Conservation (phyloP, 1,284 basidiomycete genomes). For the Neonothopanus nambi region DNA sequence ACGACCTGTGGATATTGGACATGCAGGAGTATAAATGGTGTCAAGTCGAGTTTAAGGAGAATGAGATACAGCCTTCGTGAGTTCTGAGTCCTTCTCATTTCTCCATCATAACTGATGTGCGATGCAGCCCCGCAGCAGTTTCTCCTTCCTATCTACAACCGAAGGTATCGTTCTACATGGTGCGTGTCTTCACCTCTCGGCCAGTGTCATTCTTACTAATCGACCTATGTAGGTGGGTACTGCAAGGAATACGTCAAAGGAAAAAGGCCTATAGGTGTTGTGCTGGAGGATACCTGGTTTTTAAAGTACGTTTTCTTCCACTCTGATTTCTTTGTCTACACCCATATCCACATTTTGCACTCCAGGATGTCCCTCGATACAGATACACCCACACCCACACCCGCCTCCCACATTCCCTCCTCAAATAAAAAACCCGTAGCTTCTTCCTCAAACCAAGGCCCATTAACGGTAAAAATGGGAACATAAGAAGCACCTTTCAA, state of each 20-base stretch:
- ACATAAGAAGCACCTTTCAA: constrained; percentile 69
- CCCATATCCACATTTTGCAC: no score
- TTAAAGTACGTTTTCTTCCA: constrained; percentile 53
- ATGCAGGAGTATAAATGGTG: constrained; percentile 88
- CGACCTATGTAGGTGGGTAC: constrained; percentile 85
- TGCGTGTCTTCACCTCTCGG: constrained; percentile 29
- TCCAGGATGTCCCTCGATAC: constrained; percentile 40
- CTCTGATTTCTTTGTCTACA: not conserved
- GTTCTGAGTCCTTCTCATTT: constrained; percentile 24
- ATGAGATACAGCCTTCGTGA: constrained; percentile 71
- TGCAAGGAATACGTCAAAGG: constrained; percentile 91
- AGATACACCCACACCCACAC: constrained; percentile 23
- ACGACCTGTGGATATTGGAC: constrained; percentile 90
- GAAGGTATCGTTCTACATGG: constrained; percentile 88
- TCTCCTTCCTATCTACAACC: constrained; percentile 80
- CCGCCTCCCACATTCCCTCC: constrained; percentile 18
- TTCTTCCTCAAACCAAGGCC: constrained; percentile 47
- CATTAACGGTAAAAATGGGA: constrained; percentile 97
- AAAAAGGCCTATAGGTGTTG: constrained; percentile 83
- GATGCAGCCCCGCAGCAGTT: constrained; percentile 72
- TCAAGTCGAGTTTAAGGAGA: constrained; percentile 73
- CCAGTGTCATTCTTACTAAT: no score
- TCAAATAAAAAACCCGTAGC: constrained; percentile 11
- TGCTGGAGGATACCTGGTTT: constrained; percentile 91
- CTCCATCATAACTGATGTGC: no score